A percentile compares a stretch with the other conserved stretches of the same genome.
phyloP scores from a whole-genome alignment of 2,329 filamentous ascomycete species.

The Exophiala calicioides region DNA sequence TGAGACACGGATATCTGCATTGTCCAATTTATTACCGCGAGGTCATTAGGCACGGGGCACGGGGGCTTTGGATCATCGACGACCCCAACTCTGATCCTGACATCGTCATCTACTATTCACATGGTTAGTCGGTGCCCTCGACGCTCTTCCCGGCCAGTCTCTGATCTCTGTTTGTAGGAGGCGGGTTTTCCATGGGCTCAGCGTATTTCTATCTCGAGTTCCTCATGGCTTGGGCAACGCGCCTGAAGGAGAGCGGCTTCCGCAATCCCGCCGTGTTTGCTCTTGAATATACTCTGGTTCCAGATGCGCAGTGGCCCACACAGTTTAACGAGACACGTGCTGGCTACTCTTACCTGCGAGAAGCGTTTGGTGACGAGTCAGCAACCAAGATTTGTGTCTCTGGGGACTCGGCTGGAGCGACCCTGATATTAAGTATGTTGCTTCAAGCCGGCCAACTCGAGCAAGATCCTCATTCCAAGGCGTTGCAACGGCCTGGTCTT shows the following conservation, averaged over 20 bases:
- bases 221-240: constrained; percentile 68
- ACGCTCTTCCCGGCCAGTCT: not conserved
- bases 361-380: constrained; percentile 26
- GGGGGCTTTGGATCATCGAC: constrained; percentile 69
- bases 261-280: constrained; percentile 76
- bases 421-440: constrained; percentile 70
- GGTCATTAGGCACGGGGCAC: constrained; percentile 53
- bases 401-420: constrained; percentile 79
- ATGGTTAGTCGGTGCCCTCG: constrained; percentile 55
- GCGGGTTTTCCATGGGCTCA: constrained; percentile 82
- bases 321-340: constrained; percentile 70
- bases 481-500: constrained; percentile 52
- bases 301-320: constrained; percentile 69
- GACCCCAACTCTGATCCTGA: constrained; percentile 63
- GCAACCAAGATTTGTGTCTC: constrained; percentile 64
- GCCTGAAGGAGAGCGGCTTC: constrained; percentile 67
- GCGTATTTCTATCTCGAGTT: constrained; percentile 84
- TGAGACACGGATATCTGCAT: constrained; percentile 67
- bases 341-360: constrained; percentile 56
- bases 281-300: constrained; percentile 78
- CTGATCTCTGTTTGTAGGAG: constrained; percentile 53
- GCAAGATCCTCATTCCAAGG: constrained; percentile 32
- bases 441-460: constrained; percentile 58
- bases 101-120: constrained; percentile 77
- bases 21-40: constrained; percentile 67